Base-by-base conservation (phyloP, 163 green algal genomes). In the Coccomyxa subellipsoidea region DNA sequence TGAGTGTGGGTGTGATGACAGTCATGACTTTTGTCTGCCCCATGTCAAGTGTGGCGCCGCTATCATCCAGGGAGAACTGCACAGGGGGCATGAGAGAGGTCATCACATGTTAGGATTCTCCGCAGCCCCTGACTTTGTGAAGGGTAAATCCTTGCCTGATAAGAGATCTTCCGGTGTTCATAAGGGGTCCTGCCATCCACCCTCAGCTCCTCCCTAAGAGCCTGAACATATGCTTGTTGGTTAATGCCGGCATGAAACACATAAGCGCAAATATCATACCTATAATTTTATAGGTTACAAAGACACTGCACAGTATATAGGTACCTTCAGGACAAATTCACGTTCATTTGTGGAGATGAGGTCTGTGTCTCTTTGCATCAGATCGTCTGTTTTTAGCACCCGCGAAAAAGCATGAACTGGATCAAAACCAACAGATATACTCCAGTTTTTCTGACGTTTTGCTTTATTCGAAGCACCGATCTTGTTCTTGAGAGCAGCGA, bases 1-100 rank as follows among this genome's bases (percentile, higher is more conserved):
- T 91, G 34, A 98, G 87, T 31, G 83, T 84, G n/a, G 90, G 95
- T 0, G 82, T 87, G 4, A 98, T 89, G 10, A 90, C 88, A 38
- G 92, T 88, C 80, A 94, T 86, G 2, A 94, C 93, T 0, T 89
- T 82, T 0, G 93, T 98, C 21, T 86, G 69, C 32, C 92, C 95
- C 39, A 98, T 76, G 32, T 78, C 81, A 37, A 97, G 89, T 6
- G 91, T 95, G 35, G 85, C 92, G 73, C 84, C 87, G 82, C 95
- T 35, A 9, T 73, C 94, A 70, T 95, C 89, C 36, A 87, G 83
- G 0, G 90, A 85, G 86, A 98, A 97, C 88, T 94, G 88, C 27
- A 84, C 34, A 8, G 54, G 1, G 18, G 25, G 2, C 8, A 7
- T 5, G 23, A 54, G 18, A 34, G n/a, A n/a, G n/a, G n/a, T n/a